phyloP scores from a whole-genome alignment of 352 stramenopile species.

The Phytophthora capsici region DNA sequence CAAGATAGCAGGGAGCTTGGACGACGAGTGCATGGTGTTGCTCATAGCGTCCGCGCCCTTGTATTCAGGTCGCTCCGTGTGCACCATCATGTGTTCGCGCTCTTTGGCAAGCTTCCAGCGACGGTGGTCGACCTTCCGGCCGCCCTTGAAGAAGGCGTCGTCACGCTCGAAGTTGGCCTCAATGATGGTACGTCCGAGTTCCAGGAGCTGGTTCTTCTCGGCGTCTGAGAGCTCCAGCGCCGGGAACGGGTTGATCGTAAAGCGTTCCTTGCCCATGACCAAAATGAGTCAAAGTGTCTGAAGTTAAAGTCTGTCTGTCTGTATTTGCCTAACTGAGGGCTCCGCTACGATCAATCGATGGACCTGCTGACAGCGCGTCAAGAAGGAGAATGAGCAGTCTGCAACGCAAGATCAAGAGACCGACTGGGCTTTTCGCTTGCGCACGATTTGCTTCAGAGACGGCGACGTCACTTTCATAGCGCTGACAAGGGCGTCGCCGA shows the following conservation, averaged over 20 bases:
- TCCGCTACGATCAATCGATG: background rate
- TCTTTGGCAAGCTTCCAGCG: conserved; percentile 51
- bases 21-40: conserved; percentile 31
- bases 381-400: conserved; percentile 34
- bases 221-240: conserved; percentile 37
- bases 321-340: background rate
- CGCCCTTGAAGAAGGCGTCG: conserved; percentile 35
- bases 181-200: conserved; percentile 43
- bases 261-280: conserved; percentile 39
- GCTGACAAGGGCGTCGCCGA: conserved; percentile 12
- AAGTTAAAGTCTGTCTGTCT: background rate
- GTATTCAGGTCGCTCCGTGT: conserved; percentile 43
- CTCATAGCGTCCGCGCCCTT: conserved; percentile 32
- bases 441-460: conserved; percentile 38
- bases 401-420: conserved; percentile 32
- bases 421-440: conserved; percentile 15
- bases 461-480: conserved; percentile 5
- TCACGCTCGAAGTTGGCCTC: conserved; percentile 44
- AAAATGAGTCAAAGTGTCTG: background rate
- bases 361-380: conserved; percentile 15
- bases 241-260: conserved; percentile 50
- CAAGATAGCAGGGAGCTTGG: conserved; percentile 39
- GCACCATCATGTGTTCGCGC: conserved; percentile 39
- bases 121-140: conserved; percentile 34
- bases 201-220: conserved; percentile 45